Percentiles rank a stretch among this genome's conserved stretches.
Evolutionary conservation across 1,284 basidiomycete species (phyloP).

Genomic region (Somion occarium): DNA sequence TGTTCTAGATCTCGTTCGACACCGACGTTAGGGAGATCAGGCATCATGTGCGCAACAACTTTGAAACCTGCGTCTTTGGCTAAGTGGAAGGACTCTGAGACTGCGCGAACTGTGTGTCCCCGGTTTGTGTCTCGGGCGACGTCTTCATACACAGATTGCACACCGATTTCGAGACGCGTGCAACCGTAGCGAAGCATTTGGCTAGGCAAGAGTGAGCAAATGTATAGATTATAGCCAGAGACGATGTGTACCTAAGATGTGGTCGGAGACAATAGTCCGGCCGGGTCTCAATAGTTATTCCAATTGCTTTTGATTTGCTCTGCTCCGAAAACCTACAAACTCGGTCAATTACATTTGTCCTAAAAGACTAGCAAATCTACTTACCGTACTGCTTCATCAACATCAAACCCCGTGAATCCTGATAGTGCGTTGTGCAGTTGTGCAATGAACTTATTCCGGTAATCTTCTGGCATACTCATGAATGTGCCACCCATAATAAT

Average conservation of each 20-base stretch:
- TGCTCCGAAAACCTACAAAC: slow-evolving; percentile 84
- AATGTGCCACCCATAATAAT: slow-evolving; percentile 99
- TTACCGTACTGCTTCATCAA: slow-evolving; percentile 94
- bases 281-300: slow-evolving; percentile 98
- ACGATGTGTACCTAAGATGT: slow-evolving; percentile 67
- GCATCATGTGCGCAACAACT: slow-evolving; percentile 99
- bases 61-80: slow-evolving; percentile 99
- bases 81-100: slow-evolving; percentile 96
- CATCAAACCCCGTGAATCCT: slow-evolving; percentile 88
- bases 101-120: slow-evolving; percentile 96
- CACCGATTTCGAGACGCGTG: slow-evolving; percentile 96
- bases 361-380: slow-evolving; percentile 1
- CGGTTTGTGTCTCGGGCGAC: slow-evolving; percentile 98
- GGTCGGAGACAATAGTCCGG: slow-evolving; percentile 98
- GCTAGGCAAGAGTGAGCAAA: slow-evolving; percentile 41
- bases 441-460: slow-evolving; percentile 90
- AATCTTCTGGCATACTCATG: slow-evolving; percentile 98
- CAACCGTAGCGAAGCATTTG: slow-evolving; percentile 99
- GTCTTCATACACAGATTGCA: slow-evolving; percentile 99
- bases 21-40: slow-evolving; percentile 95
- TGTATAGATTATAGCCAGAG: slow-evolving; percentile 1
- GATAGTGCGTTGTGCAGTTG: slow-evolving; percentile 97
- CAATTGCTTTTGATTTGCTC: slow-evolving; percentile 97
- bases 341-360: slow-evolving; percentile 3
- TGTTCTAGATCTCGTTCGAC: slow-evolving; percentile 97